These are phyloP conservation scores for Elongisporangium senticosum DNA, from an alignment of 352 stramenopile genomes.

Conservation along the genomic window DNA sequence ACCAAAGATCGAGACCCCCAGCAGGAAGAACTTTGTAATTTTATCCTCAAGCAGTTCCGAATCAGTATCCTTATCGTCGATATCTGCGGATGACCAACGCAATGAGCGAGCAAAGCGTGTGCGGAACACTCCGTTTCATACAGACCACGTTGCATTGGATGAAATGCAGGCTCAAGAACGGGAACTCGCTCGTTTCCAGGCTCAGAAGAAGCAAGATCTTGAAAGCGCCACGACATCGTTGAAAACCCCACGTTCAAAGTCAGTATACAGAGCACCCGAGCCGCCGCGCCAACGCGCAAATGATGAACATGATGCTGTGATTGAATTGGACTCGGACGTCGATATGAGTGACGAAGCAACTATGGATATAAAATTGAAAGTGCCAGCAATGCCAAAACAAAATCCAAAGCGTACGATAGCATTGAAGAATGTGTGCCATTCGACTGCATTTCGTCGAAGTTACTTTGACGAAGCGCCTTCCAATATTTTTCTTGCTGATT, in stretches of 20 bases:
- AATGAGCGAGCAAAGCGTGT: neutral
- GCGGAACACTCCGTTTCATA: constrained; percentile 1
- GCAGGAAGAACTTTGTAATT: neutral
- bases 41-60: neutral
- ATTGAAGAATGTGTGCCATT: constrained; percentile 7
- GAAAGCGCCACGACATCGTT: neutral
- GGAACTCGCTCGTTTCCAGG: constrained; percentile 28
- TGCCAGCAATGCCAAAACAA: neutral
- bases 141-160: constrained; percentile 19
- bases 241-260: neutral
- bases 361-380: constrained; percentile 1
- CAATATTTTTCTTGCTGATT: constrained; percentile 13
- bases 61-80: neutral
- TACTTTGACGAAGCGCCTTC: constrained; percentile 14
- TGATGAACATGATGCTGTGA: constrained; percentile 11
- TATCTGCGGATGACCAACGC: neutral
- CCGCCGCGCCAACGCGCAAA: neutral
- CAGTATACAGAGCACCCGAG: constrained; percentile 4
- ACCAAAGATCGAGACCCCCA: neutral
- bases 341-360: constrained; percentile 4
- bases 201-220: constrained; percentile 16
- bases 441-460: constrained; percentile 24
- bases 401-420: neutral
- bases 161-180: constrained; percentile 34
- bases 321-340: constrained; percentile 10